These are phyloP conservation scores for Hanseniaspora mollemarum DNA, from an alignment of 805 yeast genomes.

Conservation along the genomic window DNA sequence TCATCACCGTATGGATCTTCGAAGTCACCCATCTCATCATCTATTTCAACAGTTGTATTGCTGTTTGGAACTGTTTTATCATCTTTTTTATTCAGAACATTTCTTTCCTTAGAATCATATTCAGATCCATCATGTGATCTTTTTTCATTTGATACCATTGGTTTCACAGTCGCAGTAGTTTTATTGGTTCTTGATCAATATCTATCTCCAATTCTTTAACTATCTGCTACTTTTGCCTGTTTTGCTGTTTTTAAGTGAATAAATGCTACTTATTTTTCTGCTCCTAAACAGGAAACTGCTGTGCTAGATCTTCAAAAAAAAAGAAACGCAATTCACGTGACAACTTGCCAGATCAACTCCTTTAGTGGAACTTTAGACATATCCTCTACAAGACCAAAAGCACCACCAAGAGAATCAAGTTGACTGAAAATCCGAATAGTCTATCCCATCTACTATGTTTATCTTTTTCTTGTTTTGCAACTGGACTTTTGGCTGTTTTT, in stretches of 20 bases:
- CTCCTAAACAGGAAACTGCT: no score
- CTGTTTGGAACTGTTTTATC: conserved; percentile 21
- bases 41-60: conserved; percentile 28
- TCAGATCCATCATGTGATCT: conserved; percentile 31
- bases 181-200: neutral
- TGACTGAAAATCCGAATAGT: conserved; percentile 8
- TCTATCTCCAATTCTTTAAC: no score
- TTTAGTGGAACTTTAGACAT: no score
- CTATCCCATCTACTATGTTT: conserved; percentile 12
- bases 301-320: neutral
- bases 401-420: conserved; percentile 17
- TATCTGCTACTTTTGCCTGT: no score
- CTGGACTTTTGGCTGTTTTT: conserved; percentile 20
- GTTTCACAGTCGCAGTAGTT: conserved; percentile 2
- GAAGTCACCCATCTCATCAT: conserved; percentile 65
- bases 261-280: no score
- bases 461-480: conserved; percentile 14
- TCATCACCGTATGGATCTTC: conserved; percentile 88
- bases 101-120: conserved; percentile 25
- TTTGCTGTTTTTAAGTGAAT: no score
- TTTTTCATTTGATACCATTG: conserved; percentile 13
- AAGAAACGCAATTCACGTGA: no score
- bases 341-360: no score
- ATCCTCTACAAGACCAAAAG: neutral
- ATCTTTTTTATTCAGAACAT: conserved; percentile 33